Percentiles rank a stretch among this genome's conserved stretches.
Evolutionary conservation across 306 rosid species (phyloP).

Genomic region (Betula pendula): DNA sequence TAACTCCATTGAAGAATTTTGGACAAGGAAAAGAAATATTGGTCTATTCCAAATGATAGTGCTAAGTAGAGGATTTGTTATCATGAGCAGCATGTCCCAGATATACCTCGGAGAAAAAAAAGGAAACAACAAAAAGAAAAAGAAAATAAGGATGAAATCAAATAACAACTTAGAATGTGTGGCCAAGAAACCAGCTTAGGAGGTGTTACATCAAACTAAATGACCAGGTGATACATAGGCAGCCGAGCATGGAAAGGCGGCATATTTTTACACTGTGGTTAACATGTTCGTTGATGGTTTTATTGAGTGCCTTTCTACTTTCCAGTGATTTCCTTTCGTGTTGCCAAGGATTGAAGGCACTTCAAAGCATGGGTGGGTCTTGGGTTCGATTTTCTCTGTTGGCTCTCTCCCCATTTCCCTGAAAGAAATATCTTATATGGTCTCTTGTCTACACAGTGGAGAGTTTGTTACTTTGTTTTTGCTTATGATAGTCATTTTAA

Average conservation of each 20-base stretch:
- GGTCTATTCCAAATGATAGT: not conserved
- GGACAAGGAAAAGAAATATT: slow-evolving; percentile 1
- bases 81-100: too few species aligned
- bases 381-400: not conserved
- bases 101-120: too few species aligned
- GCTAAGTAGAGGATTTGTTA: too few species aligned
- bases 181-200: not conserved
- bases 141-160: not conserved
- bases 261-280: not conserved
- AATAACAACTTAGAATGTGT: not conserved
- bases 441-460: not conserved
- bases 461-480: not conserved
- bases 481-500: not conserved
- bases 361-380: not conserved
- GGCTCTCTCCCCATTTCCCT: not conserved
- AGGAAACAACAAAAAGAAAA: too few species aligned
- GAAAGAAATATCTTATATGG: not conserved
- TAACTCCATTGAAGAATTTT: not conserved
- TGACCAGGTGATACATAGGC: not conserved
- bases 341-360: not conserved
- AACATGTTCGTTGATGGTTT: not conserved
- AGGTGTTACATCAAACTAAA: not conserved
- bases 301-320: not conserved
- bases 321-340: not conserved
- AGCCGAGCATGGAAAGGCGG: not conserved